Base-by-base conservation (phyloP, 1,284 basidiomycete genomes). In the Rhodotorula sp. region DNA sequence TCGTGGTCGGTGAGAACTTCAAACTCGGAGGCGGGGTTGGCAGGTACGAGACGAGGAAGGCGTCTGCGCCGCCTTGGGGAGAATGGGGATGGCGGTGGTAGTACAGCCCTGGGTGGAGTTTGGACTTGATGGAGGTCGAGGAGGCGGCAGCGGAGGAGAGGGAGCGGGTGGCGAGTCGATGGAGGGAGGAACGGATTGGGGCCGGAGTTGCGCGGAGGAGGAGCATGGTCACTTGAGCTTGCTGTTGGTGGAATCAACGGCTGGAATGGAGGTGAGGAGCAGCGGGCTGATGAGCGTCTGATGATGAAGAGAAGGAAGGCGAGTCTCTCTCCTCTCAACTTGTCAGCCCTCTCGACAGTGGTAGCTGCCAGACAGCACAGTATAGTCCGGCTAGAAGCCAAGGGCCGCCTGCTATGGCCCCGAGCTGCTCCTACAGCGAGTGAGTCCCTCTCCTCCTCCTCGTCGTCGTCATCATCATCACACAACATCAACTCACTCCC, bases 1-100 rank as follows among this genome's bases (percentile, higher is more conserved):
- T 66, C 38, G 72, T 73, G 19, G 74, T 71, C 3, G 74, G 74
- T 14, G 72, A 70, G 64, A 76, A 74, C 19, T 45, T n/a, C 64
- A 62, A 68, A 18, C 50, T 59, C 6, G 74, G 72, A 5, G 74
- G 47, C 5, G 72, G 72, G 7, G 50, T 45, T 1, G 62, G 59
- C 26, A 72, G 68, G 70, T 70, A 76, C 23, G 72, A 74, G 59
- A 76, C 59, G 19, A 61, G 43, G 64, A 50, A 73, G 28, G 26
- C 14, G 52, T 38, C 28, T 14, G 14, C n/a, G 3, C 49, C 10
- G n/a, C 21, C 10, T 23, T 19, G n/a, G 45, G 23, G 54, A 52
- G 28, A 55, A 12, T 16, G 48, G 31, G 49, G 67, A 28, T n/a
- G 49, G 10, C 43, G 58, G 66, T 76, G 74, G 65, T 68, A 72